Evolutionary conservation across 768 basidiomycete genomes (phyloP), one percentile per base, ranked within the genome.

Genomic region (Filobasidium floriforme): DNA sequence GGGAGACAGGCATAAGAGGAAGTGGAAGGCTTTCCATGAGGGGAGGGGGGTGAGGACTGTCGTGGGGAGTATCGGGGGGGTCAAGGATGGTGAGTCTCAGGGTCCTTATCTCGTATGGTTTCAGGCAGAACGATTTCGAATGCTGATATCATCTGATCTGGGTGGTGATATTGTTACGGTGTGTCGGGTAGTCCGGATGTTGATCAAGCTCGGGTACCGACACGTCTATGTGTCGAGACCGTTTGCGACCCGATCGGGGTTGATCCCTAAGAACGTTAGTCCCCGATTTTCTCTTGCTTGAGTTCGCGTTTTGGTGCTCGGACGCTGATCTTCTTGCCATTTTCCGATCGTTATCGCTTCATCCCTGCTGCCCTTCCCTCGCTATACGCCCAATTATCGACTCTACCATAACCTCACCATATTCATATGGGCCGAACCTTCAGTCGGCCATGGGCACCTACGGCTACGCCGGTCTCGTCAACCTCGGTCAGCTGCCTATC

Each of bases 171-270:
- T n/a, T n/a, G n/a, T n/a, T n/a, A n/a, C n/a, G n/a, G n/a, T n/a
- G n/a, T n/a, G 29, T 28, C 7, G 22, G 24, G 0, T 72, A 91
- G 91, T 93, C 0, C 86, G 89, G 22, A 99, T 97, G 93, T 84
- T 97, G 44, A 82, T 99, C 67, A 94, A 91, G 79, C 84, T 85
- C 19, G 93, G 96, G 19, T 88, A 98, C 78, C 83, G 91, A 15
- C 87, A 93, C 73, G 93, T 97, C 60, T 99, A 99, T 79, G 88
- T 99, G 66, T 96, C 92, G 14, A 85, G 96, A 63, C 88, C 88
- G 74, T 99, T 98, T 73, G 96, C 96, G 1, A 81, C 86, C 68
- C 84, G 86, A 70, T 85, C 96, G 75, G 88, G 87, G 1, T 91
- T 99, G 76, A 89, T 97, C 64, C 90, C 91, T 1, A 80, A 82